Base-by-base conservation (phyloP, 108 stramenopile species). In the Cyclotella atomus region DNA sequence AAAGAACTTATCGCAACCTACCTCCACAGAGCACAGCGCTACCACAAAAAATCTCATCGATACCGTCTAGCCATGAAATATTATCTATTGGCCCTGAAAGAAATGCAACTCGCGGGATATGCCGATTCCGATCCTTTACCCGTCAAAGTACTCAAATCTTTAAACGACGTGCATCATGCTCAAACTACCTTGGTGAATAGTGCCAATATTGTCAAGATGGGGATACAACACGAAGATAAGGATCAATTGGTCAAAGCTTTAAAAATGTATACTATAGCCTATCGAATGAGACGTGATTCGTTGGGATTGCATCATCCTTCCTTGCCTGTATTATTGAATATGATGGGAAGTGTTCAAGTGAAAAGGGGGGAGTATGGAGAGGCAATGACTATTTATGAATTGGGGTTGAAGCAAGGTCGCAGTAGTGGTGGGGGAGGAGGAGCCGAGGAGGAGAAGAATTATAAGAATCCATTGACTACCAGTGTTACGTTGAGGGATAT, bases 201-300 rank as follows among this genome's bases (percentile, higher is more conserved):
- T 25, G 85, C 90, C 16, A 88, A 88, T 59, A 94, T 94, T 77
- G 90, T 91, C 17, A 82, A 85, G 60, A 94, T 94, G 85, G 91
- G 94, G 23, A 88, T 91, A 76, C 81, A 86, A 46, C 81, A 88
- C 60, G 90, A 92, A 72, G 90, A 89, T 28, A 75, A 87, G 54
- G 30, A 70, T 50, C 54, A 62, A 55, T 50, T 85, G 16, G 76
- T 92, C 16, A 79, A 77, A 47, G 94, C 94, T 25, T 59, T 95
- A 0, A 89, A 91, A 65, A 85, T 92, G 87, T 95, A 93, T 59
- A 93, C 91, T 21, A 86, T 95, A 44, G 91, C 94, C 2, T 93
- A 92, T 70, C 90, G 94, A 1, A 95, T 95, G 70, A 80, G 91
- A 27, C 34, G 89, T 10, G 94, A 95, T 54, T 77, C 82, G 21